Evolutionary conservation across 1,284 basidiomycete genomes (phyloP).

Genomic region (Cerioporus squamosus): DNA sequence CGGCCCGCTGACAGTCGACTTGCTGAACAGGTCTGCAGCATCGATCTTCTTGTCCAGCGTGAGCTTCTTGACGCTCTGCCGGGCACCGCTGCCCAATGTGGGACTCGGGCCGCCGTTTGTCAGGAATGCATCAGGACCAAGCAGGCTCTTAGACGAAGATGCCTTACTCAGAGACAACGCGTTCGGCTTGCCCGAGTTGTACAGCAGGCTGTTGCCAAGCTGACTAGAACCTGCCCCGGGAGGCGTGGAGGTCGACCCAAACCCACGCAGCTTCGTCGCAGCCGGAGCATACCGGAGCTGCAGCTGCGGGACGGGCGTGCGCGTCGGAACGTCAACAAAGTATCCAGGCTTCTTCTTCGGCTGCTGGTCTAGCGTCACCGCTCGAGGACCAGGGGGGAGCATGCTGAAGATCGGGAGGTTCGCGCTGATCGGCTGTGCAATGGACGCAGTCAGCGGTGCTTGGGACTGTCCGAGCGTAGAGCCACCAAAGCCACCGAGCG

Average conservation of each 20-base stretch:
- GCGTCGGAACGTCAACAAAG: constrained; percentile 71
- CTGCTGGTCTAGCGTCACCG: constrained; percentile 59
- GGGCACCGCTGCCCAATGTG: constrained; percentile 66
- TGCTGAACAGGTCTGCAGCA: constrained; percentile 68
- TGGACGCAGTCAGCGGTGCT: constrained; percentile 77
- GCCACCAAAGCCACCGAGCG: constrained; percentile 48
- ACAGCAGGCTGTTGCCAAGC: constrained; percentile 45
- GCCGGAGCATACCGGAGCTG: constrained; percentile 68
- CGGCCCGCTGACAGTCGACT: constrained; percentile 57
- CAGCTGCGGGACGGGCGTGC: constrained; percentile 63
- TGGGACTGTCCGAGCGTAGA: constrained; percentile 48
- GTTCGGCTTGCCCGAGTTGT: constrained; percentile 56
- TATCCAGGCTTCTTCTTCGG: constrained; percentile 76
- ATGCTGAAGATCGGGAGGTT: constrained; percentile 80
- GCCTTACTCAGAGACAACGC: constrained; percentile 55
- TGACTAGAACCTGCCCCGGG: constrained; percentile 38
- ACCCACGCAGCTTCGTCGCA: constrained; percentile 72
- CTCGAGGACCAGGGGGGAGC: constrained; percentile 70
- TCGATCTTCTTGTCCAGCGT: constrained; percentile 85
- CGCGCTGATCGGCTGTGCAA: constrained; percentile 89
- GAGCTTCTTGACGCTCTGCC: constrained; percentile 94
- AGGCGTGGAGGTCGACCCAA: constrained; percentile 50
- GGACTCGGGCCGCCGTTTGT: constrained; percentile 68
- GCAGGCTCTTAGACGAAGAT: constrained; percentile 44
- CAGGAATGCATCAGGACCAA: constrained; percentile 57